These are phyloP conservation scores for Candida andamanensis DNA, from an alignment of 805 yeast genomes.

Conservation along the genomic window DNA sequence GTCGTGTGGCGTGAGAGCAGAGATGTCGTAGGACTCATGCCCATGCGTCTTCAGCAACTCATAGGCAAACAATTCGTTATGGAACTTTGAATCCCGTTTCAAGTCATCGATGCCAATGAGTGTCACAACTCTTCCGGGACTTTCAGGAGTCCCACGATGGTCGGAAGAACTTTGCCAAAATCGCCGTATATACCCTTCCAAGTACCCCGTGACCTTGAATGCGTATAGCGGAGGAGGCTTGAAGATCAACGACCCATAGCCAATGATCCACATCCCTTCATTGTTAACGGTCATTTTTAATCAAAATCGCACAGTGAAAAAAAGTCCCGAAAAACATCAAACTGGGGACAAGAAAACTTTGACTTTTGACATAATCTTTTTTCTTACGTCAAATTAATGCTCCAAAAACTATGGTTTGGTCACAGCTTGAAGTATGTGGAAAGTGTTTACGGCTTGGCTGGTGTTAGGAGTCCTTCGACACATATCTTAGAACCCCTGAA, in stretches of 20 bases:
- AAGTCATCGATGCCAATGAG: slow-evolving; percentile 59
- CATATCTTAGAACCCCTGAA: background rate
- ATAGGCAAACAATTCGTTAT: slow-evolving; percentile 36
- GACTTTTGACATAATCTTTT: too few relatives aligned
- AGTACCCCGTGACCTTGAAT: slow-evolving; percentile 62
- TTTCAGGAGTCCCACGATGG: slow-evolving; percentile 81
- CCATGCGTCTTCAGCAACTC: slow-evolving; percentile 16
- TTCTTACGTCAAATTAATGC: too few relatives aligned
- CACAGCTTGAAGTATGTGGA: slow-evolving; percentile 29
- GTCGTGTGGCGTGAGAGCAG: slow-evolving; percentile 34
- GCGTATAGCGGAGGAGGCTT: slow-evolving; percentile 80
- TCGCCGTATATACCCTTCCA: slow-evolving; percentile 71
- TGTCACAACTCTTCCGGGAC: slow-evolving; percentile 90
- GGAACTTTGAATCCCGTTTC: slow-evolving; percentile 33
- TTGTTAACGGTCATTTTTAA: too few relatives aligned
- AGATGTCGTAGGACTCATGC: slow-evolving; percentile 5
- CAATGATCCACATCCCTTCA: slow-evolving; percentile 69
- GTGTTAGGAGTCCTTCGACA: background rate
- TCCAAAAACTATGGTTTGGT: slow-evolving; percentile 24
- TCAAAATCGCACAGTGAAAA: too few relatives aligned
- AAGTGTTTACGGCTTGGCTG: background rate
- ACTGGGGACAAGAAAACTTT: too few relatives aligned
- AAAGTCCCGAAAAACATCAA: too few relatives aligned
- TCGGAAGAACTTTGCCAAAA: slow-evolving; percentile 92
- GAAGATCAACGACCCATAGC: slow-evolving; percentile 85